These are phyloP conservation scores for Xeromyces bisporus DNA, from an alignment of 495 filamentous ascomycete genomes.

Conservation along the genomic window DNA sequence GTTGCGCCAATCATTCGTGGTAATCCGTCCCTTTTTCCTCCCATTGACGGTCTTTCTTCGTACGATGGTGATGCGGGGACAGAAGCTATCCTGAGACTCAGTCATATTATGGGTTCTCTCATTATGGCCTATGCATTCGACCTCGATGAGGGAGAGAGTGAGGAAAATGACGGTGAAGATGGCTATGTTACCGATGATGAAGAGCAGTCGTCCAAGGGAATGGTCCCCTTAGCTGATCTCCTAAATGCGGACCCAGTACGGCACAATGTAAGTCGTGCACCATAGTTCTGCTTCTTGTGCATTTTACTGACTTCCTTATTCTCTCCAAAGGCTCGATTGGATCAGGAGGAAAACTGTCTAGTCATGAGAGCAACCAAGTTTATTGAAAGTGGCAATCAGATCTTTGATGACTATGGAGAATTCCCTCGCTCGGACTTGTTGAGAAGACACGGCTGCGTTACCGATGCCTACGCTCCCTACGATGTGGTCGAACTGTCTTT, in stretches of 20 bases:
- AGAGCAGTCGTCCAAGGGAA: slow-evolving; percentile 50
- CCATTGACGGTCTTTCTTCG: slow-evolving; percentile 31
- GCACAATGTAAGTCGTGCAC: slow-evolving; percentile 60
- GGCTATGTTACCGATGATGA: slow-evolving; percentile 56
- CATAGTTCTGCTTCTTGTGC: slow-evolving; percentile 1
- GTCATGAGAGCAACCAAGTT: slow-evolving; percentile 49
- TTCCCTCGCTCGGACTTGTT: slow-evolving; percentile 69
- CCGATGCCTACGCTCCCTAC: slow-evolving; percentile 51
- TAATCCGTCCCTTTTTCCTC: slow-evolving; percentile 29
- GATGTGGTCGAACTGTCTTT: slow-evolving; percentile 70
- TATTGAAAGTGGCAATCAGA: slow-evolving; percentile 56
- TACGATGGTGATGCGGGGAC: slow-evolving; percentile 29
- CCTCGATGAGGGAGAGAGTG: slow-evolving; percentile 40
- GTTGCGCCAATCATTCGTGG: slow-evolving; percentile 43
- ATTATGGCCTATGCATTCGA: slow-evolving; percentile 97
- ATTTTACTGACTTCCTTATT: slow-evolving; percentile 4
- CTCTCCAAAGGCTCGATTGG: slow-evolving; percentile 39
- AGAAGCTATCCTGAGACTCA: slow-evolving; percentile 38
- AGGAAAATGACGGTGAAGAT: slow-evolving; percentile 39
- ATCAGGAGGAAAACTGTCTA: slow-evolving; percentile 46
- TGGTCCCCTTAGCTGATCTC: slow-evolving; percentile 87
- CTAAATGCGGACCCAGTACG: slow-evolving; percentile 79
- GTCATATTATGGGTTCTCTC: slow-evolving; percentile 64
- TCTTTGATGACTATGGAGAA: slow-evolving; percentile 84
- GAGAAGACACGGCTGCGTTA: slow-evolving; percentile 79